Conservation (phyloP, 2,329 filamentous ascomycete genomes). For the Fusarium nanum region DNA sequence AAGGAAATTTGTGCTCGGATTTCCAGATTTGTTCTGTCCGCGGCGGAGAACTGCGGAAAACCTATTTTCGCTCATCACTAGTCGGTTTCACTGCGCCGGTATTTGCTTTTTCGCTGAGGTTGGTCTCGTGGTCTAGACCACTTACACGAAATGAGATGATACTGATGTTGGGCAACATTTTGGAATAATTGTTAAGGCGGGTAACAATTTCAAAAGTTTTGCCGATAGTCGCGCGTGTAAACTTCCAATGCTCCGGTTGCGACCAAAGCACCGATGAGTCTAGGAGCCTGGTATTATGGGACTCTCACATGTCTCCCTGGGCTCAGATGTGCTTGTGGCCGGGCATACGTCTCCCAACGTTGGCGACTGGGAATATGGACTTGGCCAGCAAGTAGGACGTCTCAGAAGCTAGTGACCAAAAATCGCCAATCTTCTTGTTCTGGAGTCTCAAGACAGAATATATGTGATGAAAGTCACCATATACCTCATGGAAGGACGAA, state of each 20-base stretch:
- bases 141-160: constrained; percentile 3
- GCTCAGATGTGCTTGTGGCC: not conserved
- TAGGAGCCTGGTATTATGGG: not conserved
- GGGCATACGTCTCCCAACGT: too few species aligned
- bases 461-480: not conserved
- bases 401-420: not conserved
- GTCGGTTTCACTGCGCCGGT: constrained; percentile 28
- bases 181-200: constrained; percentile 32
- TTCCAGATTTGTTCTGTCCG: constrained; percentile 12
- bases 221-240: constrained; percentile 33
- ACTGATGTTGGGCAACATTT: constrained; percentile 5
- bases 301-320: not conserved
- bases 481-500: not conserved
- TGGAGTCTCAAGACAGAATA: too few species aligned
- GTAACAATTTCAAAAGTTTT: constrained; percentile 30
- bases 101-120: constrained; percentile 18
- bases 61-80: constrained; percentile 11
- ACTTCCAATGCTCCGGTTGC: not conserved
- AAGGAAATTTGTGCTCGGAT: constrained; percentile 7
- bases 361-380: not conserved
- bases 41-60: not conserved
- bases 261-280: not conserved
- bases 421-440: not conserved
- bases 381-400: too few species aligned
- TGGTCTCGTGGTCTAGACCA: constrained; percentile 19